Evolutionary conservation across 1,284 basidiomycete species (phyloP).

Genomic region (Fistulina hepatica): DNA sequence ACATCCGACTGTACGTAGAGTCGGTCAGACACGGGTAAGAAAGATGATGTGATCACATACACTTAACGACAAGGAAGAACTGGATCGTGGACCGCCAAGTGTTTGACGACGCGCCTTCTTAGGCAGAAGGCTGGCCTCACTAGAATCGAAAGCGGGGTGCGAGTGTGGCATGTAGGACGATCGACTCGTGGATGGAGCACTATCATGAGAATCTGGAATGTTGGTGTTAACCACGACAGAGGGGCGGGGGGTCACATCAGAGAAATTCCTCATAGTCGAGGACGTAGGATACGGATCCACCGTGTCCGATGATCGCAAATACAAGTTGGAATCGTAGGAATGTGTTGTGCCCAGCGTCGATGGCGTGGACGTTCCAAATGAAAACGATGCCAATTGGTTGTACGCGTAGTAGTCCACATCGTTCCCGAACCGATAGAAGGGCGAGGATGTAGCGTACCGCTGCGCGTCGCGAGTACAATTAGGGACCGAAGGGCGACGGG

Average conservation of each 20-base stretch:
- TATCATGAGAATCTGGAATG: not conserved
- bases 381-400: not conserved
- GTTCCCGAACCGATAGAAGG: no score
- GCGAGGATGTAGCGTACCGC: no score
- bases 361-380: not conserved
- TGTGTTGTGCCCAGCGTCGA: no score
- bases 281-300: not conserved
- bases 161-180: no score
- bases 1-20: not conserved
- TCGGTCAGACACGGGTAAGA: not conserved
- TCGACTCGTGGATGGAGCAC: not conserved
- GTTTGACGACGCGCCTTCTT: not conserved
- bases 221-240: not conserved
- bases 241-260: not conserved
- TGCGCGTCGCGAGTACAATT: no score
- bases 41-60: not conserved
- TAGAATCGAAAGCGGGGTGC: no score
- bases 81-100: not conserved
- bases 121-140: no score
- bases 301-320: no score
- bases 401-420: not conserved
- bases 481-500: no score
- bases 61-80: not conserved
- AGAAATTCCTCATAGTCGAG: not conserved
- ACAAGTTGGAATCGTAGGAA: not conserved